Base-by-base conservation (phyloP, 768 basidiomycete species). In the Tulasnella sp. region DNA sequence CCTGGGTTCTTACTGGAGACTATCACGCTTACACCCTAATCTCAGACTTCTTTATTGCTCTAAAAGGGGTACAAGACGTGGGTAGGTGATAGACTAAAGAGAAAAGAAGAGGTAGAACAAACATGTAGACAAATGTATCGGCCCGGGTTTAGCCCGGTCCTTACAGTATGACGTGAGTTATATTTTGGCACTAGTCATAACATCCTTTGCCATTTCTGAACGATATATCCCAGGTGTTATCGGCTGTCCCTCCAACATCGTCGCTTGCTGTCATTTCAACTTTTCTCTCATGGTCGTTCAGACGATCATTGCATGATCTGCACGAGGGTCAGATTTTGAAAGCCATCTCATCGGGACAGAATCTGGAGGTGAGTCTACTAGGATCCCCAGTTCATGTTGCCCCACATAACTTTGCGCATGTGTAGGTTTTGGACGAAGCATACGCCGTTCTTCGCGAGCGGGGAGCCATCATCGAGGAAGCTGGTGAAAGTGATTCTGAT, bases 251-350 rank as follows among this genome's bases (percentile, higher is more conserved):
- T 3, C 62, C 75, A 45, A 69, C 75, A 24, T 93, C 90, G 89
- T 76, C 88, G 1, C 66, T 92, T 12, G 69, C 72, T 16, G 65
- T 74, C 8, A 70, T 92, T 53, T 77, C 85, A 0, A 76, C 80
- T 3, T 91, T 93, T 69, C 69, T 93, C 24, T 66, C 77, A 3
- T 79, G 86, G 13, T 86, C 87, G 3, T 75, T 90, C 53, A 75
- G 87, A 20, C 72, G 84, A 56, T 76, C 78, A 7, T 65, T 88
- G 20, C 89, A 93, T 59, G 66, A 71, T 10, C 65, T 68, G 19
- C 78, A 81, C 40, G 83, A 90, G 62, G 77, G 76, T 5, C 72
- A 77, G 61, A 81, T 93, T 45, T 63, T 91, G 51, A 92, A 86
- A 64, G 77, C 78, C 15, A 72, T 93, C 51, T 76, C 77, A 56